Percentiles rank a stretch among this genome's conserved stretches.
phyloP scores from a whole-genome alignment of 2,329 filamentous ascomycete species.

The Cyclaneusma minus region DNA sequence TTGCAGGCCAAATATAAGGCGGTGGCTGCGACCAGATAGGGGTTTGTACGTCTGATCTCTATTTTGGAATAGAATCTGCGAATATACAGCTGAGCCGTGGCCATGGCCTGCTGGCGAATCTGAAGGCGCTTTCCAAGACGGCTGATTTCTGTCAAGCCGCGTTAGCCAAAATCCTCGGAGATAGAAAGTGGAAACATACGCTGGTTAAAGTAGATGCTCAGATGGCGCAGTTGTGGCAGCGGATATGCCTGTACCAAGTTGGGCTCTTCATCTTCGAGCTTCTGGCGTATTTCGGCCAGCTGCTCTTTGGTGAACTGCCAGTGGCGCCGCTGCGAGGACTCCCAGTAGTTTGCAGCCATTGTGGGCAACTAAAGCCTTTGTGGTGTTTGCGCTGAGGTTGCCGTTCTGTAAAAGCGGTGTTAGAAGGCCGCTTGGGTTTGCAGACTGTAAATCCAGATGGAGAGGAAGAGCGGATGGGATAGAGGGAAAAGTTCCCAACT shows the following conservation, averaged over 20 bases:
- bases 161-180: slow-evolving; percentile 3
- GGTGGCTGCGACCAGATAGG: slow-evolving; percentile 84
- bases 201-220: slow-evolving; percentile 86
- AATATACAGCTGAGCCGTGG: slow-evolving; percentile 88
- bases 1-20: slow-evolving; percentile 93
- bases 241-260: slow-evolving; percentile 64
- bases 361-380: too few relatives aligned
- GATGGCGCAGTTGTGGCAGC: slow-evolving; percentile 63
- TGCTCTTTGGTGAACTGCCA: slow-evolving; percentile 85
- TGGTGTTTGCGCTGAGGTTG: too few relatives aligned
- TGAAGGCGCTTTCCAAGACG: slow-evolving; percentile 73
- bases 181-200: slow-evolving; percentile 36
- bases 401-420: too few relatives aligned
- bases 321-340: slow-evolving; percentile 75
- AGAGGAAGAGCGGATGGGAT: too few relatives aligned
- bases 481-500: too few relatives aligned
- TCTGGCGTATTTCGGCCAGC: slow-evolving; percentile 58
- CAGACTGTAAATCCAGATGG: too few relatives aligned
- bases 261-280: slow-evolving; percentile 63
- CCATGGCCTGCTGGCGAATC: slow-evolving; percentile 79
- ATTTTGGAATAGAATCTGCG: slow-evolving; percentile 87
- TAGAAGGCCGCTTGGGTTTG: too few relatives aligned
- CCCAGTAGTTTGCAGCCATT: slow-evolving; percentile 98
- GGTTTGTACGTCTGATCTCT: slow-evolving; percentile 83
- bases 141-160: slow-evolving; percentile 44